phyloP scores from a whole-genome alignment of 164 flowering plant species.

The Liriodendron chinense region DNA sequence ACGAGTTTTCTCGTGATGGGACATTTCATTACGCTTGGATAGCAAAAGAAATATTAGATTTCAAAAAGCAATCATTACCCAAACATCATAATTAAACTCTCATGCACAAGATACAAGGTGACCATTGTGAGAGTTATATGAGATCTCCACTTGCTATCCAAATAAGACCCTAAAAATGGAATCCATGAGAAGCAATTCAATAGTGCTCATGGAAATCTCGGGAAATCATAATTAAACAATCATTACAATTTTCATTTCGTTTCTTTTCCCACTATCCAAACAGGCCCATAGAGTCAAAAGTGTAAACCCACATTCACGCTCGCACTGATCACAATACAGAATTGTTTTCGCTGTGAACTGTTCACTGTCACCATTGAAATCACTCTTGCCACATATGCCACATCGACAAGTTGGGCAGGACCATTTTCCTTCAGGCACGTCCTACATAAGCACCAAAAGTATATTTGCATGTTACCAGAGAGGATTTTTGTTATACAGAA shows the following conservation, averaged over 20 bases:
- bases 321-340: conserved; percentile 66
- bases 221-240: no score
- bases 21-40: neutral
- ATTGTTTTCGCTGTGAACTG: conserved; percentile 23
- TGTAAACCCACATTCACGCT: conserved; percentile 58
- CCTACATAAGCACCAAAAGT: conserved; percentile 27
- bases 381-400: conserved; percentile 48
- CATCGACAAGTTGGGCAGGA: conserved; percentile 86
- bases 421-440: conserved; percentile 83
- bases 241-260: no score
- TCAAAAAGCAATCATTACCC: neutral
- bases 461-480: neutral
- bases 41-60: neutral
- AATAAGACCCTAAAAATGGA: no score
- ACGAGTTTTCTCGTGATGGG: no score
- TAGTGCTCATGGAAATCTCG: no score
- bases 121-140: no score
- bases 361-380: conserved; percentile 22
- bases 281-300: neutral
- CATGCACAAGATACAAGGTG: no score
- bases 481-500: no score
- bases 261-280: no score
- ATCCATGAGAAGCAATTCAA: no score
- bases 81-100: no score
- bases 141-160: no score